Percentiles rank a stretch among this genome's conserved stretches.
phyloP scores from a whole-genome alignment of 2,329 filamentous ascomycete genomes.

The Fusarium subglutinans region DNA sequence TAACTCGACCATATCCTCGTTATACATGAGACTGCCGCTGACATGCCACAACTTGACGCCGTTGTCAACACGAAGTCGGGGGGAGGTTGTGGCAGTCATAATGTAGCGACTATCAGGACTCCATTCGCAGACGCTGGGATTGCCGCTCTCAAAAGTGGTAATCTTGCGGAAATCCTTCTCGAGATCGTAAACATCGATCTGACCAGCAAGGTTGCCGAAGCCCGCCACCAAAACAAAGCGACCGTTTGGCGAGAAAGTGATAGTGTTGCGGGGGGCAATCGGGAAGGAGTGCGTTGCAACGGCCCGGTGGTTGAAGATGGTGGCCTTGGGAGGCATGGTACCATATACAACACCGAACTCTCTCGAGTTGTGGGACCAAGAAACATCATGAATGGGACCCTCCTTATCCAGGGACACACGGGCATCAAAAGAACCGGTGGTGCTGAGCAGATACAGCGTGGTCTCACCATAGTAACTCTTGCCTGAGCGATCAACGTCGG shows the following conservation, averaged over 20 bases:
- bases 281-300: conserved; percentile 86
- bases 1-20: conserved; percentile 92
- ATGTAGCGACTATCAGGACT: conserved; percentile 95
- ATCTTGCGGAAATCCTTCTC: conserved; percentile 94
- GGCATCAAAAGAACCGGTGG: conserved; percentile 91
- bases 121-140: conserved; percentile 97
- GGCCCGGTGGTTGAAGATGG: conserved; percentile 93
- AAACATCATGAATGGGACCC: conserved; percentile 95
- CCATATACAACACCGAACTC: conserved; percentile 98
- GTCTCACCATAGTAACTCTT: conserved; percentile 99
- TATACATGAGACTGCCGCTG: conserved; percentile 88
- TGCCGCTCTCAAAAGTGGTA: conserved; percentile 92
- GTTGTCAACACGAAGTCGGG: conserved; percentile 94
- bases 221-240: conserved; percentile 94
- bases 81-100: conserved; percentile 96
- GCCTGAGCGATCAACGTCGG: conserved; percentile 96
- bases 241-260: conserved; percentile 91
- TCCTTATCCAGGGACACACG: conserved; percentile 94
- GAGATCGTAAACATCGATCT: conserved; percentile 97
- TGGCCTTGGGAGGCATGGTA: conserved; percentile 99
- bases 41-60: conserved; percentile 96
- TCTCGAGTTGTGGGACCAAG: conserved; percentile 98
- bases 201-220: conserved; percentile 95
- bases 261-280: conserved; percentile 90
- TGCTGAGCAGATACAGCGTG: conserved; percentile 92